phyloP scores from a whole-genome alignment of 2,329 filamentous ascomycete genomes.

The Lithohypha guttulata region DNA sequence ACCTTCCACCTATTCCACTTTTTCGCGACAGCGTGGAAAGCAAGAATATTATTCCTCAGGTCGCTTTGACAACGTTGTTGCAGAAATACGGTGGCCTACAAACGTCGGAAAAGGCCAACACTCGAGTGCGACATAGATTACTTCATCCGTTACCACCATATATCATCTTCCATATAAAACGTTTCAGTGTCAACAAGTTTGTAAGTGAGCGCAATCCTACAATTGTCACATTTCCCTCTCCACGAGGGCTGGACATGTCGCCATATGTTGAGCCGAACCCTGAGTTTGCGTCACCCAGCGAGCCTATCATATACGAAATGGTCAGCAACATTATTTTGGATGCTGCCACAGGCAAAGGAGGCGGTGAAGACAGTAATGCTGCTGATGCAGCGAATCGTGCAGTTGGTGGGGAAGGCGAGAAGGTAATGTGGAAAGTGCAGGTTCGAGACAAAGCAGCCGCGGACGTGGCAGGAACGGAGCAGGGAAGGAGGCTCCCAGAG shows the following conservation, averaged over 20 bases:
- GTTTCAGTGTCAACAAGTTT: slow-evolving; percentile 94
- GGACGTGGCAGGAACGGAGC: slow-evolving; percentile 15
- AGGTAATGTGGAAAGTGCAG: slow-evolving; percentile 93
- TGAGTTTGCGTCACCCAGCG: slow-evolving; percentile 54
- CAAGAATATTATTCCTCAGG: slow-evolving; percentile 80
- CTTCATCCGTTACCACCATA: slow-evolving; percentile 85
- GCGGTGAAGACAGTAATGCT: slow-evolving; percentile 30
- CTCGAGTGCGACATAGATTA: slow-evolving; percentile 79
- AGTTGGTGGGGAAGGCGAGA: slow-evolving; percentile 81
- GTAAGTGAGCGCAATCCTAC: slow-evolving; percentile 92
- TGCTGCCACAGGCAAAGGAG: slow-evolving; percentile 61
- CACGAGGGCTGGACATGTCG: slow-evolving; percentile 70
- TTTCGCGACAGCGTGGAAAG: slow-evolving; percentile 85
- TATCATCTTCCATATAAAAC: slow-evolving; percentile 89
- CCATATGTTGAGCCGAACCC: slow-evolving; percentile 88
- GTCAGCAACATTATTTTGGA: slow-evolving; percentile 74
- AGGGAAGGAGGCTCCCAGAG: slow-evolving; percentile 47
- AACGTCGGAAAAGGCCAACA: slow-evolving; percentile 78
- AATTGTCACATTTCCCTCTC: slow-evolving; percentile 89
- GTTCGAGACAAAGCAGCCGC: slow-evolving; percentile 56
- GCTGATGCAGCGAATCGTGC: slow-evolving; percentile 36
- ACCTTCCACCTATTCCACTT: slow-evolving; percentile 80
- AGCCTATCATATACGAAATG: slow-evolving; percentile 89
- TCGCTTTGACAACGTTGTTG: slow-evolving; percentile 68
- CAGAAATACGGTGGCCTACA: slow-evolving; percentile 85